Conservation (phyloP, 2,329 filamentous ascomycete genomes). For the Epichloe typhina region DNA sequence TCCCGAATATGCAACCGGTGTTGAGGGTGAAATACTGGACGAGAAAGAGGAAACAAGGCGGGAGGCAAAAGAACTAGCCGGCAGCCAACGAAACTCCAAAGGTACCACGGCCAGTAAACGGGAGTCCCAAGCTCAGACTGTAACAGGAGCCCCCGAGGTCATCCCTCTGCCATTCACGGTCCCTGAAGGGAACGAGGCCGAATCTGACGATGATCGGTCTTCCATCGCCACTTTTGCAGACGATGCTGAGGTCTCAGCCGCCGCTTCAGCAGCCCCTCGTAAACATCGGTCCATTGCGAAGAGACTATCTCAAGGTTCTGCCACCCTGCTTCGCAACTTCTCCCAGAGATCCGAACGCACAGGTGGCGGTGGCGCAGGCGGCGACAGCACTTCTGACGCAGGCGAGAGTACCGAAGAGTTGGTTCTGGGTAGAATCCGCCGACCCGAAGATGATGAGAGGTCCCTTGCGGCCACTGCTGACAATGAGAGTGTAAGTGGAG, state of each 20-base stretch:
- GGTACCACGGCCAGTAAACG: conserved; percentile 8
- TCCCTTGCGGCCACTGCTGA: conserved; percentile 48
- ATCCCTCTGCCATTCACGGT: conserved; percentile 54
- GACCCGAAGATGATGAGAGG: conserved; percentile 29
- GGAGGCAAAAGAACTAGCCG: conserved; percentile 1
- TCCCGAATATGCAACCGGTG: conserved; percentile 13
- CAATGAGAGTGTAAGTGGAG: conserved; percentile 31
- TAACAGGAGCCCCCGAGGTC: conserved; percentile 32
- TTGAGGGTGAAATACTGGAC: conserved; percentile 14
- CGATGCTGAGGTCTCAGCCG: conserved; percentile 29
- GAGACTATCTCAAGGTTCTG: conserved; percentile 35
- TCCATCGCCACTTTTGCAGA: conserved; percentile 61
- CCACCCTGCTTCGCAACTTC: conserved; percentile 28
- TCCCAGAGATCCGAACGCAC: conserved; percentile 22
- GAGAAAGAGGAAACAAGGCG: conserved; percentile 17
- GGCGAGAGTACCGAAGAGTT: conserved; percentile 35
- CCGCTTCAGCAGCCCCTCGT: conserved; percentile 13
- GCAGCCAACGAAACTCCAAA: conserved; percentile 13
- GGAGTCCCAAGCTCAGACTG: conserved; percentile 9
- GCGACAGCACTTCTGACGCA: conserved; percentile 7
- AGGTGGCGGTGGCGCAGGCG: conserved; percentile 4
- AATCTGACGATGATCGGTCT: conserved; percentile 38
- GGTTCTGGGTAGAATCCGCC: conserved; percentile 19
- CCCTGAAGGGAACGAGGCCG: conserved; percentile 30
- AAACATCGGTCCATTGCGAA: conserved; percentile 27